Percentiles rank a stretch among this genome's conserved stretches.
Conservation (phyloP, 2,329 filamentous ascomycete genomes). For the Ascosphaera pollenicola region DNA sequence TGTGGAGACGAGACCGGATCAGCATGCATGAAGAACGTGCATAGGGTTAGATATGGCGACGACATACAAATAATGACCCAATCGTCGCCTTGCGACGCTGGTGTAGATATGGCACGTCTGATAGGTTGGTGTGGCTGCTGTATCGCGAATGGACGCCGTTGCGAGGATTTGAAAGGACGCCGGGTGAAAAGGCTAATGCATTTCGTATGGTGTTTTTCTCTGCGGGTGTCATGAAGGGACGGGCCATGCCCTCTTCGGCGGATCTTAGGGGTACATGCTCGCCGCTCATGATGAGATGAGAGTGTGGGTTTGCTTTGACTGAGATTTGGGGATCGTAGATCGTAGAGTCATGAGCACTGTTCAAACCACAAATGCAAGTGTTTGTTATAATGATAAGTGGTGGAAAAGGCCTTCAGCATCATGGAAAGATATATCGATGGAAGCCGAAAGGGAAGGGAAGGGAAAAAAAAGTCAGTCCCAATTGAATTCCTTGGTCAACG, state of each 20-base stretch:
- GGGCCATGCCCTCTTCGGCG: background rate
- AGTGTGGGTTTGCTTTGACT: background rate
- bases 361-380: background rate
- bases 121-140: background rate
- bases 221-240: background rate
- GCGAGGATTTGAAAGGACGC: background rate
- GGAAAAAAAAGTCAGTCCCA: background rate
- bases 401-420: background rate
- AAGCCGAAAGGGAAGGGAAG: background rate
- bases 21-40: no score
- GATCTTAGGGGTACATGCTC: background rate
- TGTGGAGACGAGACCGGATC: no score
- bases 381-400: background rate
- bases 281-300: background rate
- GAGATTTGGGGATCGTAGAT: background rate
- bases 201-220: background rate
- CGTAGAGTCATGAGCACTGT: background rate
- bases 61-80: background rate
- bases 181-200: background rate
- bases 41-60: no score
- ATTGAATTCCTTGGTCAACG: background rate
- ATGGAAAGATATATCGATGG: background rate
- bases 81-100: background rate
- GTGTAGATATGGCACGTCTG: background rate
- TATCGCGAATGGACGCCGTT: background rate